Evolutionary conservation across 192 early-diverging fungal species (phyloP).

Genomic region (Umbelopsis sp.): DNA sequence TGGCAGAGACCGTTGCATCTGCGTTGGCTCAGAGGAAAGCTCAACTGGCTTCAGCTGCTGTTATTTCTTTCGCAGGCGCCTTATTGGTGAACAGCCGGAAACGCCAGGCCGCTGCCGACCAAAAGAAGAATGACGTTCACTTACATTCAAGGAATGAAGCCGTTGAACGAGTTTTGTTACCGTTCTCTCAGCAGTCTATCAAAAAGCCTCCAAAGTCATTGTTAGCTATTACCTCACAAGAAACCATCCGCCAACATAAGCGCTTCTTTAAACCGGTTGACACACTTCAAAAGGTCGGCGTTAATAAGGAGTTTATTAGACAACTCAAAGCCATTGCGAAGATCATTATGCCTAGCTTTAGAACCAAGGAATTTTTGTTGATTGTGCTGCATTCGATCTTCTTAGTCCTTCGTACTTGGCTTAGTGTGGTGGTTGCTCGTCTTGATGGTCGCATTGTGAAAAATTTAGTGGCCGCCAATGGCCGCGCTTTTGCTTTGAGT

Average conservation of each 20-base stretch:
- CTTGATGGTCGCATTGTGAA: conserved; percentile 94
- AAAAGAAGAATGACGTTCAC: conserved; percentile 17
- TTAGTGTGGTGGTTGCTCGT: conserved; percentile 89
- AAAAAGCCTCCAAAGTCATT: conserved; percentile 6
- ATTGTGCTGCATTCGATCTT: conserved; percentile 83
- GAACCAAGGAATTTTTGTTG: conserved; percentile 80
- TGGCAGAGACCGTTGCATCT: conserved; percentile 6
- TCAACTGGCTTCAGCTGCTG: conserved; percentile 20
- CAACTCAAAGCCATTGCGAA: conserved; percentile 75
- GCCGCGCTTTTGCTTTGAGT: conserved; percentile 71
- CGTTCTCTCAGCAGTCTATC: neutral
- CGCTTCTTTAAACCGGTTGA: conserved; percentile 43
- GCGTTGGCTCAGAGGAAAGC: conserved; percentile 8
- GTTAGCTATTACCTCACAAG: conserved; percentile 31
- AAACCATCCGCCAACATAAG: conserved; percentile 47
- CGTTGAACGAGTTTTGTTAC: neutral
- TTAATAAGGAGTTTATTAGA: conserved; percentile 58
- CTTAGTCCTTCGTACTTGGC: conserved; percentile 87
- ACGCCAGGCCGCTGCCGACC: neutral
- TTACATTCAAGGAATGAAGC: neutral
- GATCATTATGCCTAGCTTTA: conserved; percentile 81
- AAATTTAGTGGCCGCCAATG: conserved; percentile 74
- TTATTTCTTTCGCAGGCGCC: conserved; percentile 22
- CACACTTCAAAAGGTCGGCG: conserved; percentile 54
- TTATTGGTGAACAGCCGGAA: conserved; percentile 9